These are phyloP conservation scores for Blastocystis sp. DNA, from an alignment of 352 stramenopile species.

Conservation along the genomic window DNA sequence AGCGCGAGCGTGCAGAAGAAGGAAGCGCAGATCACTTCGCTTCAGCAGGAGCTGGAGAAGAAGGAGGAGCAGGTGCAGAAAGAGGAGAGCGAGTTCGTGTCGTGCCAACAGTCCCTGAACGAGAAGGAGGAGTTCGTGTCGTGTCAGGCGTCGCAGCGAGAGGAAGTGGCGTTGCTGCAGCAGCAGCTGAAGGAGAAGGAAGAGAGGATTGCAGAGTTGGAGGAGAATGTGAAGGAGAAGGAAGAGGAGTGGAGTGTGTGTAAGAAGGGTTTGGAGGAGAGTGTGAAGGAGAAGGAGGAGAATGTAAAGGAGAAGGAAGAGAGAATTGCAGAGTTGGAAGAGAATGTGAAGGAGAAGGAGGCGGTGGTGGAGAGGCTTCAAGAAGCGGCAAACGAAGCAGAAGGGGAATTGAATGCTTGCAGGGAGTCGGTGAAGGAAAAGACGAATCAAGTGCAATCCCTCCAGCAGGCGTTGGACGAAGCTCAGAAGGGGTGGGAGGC, in stretches of 20 bases:
- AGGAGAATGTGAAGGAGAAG: too few species aligned
- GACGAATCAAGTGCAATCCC: not conserved
- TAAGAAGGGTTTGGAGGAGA: too few species aligned
- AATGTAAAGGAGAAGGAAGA: too few species aligned
- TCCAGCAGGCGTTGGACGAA: not conserved
- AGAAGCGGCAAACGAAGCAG: not conserved
- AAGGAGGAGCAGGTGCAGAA: not conserved
- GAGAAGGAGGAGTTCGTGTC: not conserved
- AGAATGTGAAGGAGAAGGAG: not conserved
- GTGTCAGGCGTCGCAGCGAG: not conserved
- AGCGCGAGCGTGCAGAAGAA: not conserved
- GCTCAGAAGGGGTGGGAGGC: not conserved
- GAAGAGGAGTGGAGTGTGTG: too few species aligned
- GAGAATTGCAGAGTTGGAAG: not conserved
- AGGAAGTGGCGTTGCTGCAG: slow-evolving; percentile 1
- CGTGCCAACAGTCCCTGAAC: not conserved
- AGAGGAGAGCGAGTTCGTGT: not conserved
- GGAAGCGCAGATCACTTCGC: not conserved
- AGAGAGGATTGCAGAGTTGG: too few species aligned
- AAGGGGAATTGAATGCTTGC: not conserved
- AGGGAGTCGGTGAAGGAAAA: not conserved
- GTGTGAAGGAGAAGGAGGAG: not conserved
- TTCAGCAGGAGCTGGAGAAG: not conserved
- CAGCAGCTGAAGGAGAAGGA: not conserved
- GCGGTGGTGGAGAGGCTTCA: not conserved